Evolutionary conservation across 2,329 filamentous ascomycete species (phyloP).

Genomic region (Venturiaceae sp.): DNA sequence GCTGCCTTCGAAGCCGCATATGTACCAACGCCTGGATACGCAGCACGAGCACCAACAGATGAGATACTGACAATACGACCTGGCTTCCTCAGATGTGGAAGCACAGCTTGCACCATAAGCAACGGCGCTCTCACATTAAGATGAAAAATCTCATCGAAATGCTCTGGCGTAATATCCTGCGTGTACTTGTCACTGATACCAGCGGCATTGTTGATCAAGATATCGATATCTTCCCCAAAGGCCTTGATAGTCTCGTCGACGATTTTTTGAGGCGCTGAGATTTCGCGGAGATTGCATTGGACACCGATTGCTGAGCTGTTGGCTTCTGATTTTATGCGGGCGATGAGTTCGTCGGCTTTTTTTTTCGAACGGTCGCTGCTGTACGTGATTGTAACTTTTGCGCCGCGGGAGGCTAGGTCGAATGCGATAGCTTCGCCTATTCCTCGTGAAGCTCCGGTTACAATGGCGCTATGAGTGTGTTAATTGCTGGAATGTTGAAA

Average conservation of each 20-base stretch:
- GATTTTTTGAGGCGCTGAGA: conserved; percentile 25
- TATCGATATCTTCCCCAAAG: conserved; percentile 31
- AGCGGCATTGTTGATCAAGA: conserved; percentile 34
- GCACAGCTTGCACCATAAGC: conserved; percentile 43
- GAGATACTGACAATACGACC: conserved; percentile 51
- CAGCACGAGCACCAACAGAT: conserved; percentile 41
- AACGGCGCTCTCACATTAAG: conserved; percentile 47
- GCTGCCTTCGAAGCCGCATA: conserved; percentile 52
- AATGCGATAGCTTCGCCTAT: conserved; percentile 39
- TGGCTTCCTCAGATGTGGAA: conserved; percentile 38
- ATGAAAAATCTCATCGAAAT: conserved; percentile 46
- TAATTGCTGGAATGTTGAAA: conserved; percentile 19
- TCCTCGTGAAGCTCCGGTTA: conserved; percentile 41
- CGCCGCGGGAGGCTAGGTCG: conserved; percentile 37
- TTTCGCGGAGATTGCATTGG: conserved; percentile 28
- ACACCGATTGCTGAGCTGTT: conserved; percentile 29
- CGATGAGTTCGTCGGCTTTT: conserved; percentile 22
- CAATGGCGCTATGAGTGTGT: conserved; percentile 23
- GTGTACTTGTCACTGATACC: conserved; percentile 22
- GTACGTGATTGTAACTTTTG: conserved; percentile 34
- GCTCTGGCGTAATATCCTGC: conserved; percentile 33
- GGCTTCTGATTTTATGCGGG: conserved; percentile 22
- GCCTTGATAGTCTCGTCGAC: conserved; percentile 23
- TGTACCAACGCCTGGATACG: conserved; percentile 35
- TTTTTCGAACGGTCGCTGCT: conserved; percentile 28